Evolutionary conservation across 768 basidiomycete genomes (phyloP), one percentile per base, ranked within the genome.

Genomic region (Polyporus arcularius): DNA sequence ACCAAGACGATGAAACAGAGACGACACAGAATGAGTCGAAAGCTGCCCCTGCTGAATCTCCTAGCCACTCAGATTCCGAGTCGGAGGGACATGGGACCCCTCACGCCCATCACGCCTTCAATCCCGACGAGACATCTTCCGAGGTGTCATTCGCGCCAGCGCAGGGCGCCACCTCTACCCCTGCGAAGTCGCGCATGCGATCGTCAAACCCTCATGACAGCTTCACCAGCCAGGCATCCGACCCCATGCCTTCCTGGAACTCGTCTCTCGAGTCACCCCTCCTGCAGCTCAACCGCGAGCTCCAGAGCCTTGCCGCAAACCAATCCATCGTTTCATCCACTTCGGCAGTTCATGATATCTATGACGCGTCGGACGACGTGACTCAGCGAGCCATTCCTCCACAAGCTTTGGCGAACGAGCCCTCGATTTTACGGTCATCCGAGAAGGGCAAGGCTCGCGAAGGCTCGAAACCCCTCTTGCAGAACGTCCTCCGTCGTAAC

Each of bases 81-180:
- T 46, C 78, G 76, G 46, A 76, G 4, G n/a, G 42, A 3, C 7
- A 1, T 6, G 43, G 53, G 14, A 59, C 35, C 30, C 40, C 51
- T 26, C 52, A 45, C 18, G 57, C 56, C 11, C 47, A 67, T 65
- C 57, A 68, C 45, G 55, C 63, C 53, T 78, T 78, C 48, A 74
- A 76, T 50, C 61, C 81, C 4, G 83, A 82, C 63, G 73, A 79
- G 12, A 79, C 81, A 7, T 78, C 80, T 40, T 85, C 82, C 35
- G 89, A 92, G 61, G 82, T 76, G 57, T 92, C 90, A 4, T 96
- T 94, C 72, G 79, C 87, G 71, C 90, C 89, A 14, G 79, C 80
- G 4, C 84, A 87, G 53, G 89, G 81, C 8, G 89, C 89, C 0
- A 78, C 90, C 1, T 94, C 92, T 2, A 94, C 92, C 1, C 93